These are phyloP conservation scores for Penicillium diatomitis DNA, from an alignment of 495 filamentous ascomycete genomes.

Conservation along the genomic window DNA sequence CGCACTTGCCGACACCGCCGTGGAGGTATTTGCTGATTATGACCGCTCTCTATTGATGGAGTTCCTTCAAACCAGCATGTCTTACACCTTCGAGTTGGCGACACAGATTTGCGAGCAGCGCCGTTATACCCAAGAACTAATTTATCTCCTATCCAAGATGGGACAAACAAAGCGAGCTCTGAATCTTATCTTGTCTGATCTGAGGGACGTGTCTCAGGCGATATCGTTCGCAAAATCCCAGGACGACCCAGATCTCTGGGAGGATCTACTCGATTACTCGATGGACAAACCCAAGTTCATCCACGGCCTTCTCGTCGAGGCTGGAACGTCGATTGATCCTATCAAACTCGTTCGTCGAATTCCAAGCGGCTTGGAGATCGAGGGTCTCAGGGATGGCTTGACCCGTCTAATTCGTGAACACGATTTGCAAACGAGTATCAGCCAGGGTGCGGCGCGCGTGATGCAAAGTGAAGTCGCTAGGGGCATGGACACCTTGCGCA, in stretches of 20 bases:
- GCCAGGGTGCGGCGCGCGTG: conserved; percentile 78
- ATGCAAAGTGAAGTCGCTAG: conserved; percentile 76
- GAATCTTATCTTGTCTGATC: conserved; percentile 78
- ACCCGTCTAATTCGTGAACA: conserved; percentile 83
- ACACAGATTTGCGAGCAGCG: conserved; percentile 66
- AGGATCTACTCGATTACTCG: conserved; percentile 84
- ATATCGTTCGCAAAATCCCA: conserved; percentile 92
- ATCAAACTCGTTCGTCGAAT: conserved; percentile 84
- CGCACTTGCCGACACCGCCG: conserved; percentile 73
- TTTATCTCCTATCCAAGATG: conserved; percentile 89
- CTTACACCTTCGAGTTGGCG: conserved; percentile 72
- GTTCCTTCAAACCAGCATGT: conserved; percentile 74
- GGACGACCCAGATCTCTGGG: conserved; percentile 84
- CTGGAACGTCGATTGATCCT: conserved; percentile 84
- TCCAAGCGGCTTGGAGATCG: conserved; percentile 82
- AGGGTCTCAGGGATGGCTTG: conserved; percentile 77
- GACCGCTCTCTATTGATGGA: conserved; percentile 72
- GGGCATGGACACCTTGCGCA: conserved; percentile 68
- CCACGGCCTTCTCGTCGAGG: conserved; percentile 81
- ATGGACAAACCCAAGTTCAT: conserved; percentile 98
- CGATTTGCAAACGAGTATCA: conserved; percentile 85
- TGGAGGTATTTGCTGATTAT: conserved; percentile 77
- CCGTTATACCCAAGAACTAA: conserved; percentile 78
- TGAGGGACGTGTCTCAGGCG: conserved; percentile 81
- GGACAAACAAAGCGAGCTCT: conserved; percentile 86